Conservation (phyloP, 1,284 basidiomycete species). For the Leccinum subspadiceum region DNA sequence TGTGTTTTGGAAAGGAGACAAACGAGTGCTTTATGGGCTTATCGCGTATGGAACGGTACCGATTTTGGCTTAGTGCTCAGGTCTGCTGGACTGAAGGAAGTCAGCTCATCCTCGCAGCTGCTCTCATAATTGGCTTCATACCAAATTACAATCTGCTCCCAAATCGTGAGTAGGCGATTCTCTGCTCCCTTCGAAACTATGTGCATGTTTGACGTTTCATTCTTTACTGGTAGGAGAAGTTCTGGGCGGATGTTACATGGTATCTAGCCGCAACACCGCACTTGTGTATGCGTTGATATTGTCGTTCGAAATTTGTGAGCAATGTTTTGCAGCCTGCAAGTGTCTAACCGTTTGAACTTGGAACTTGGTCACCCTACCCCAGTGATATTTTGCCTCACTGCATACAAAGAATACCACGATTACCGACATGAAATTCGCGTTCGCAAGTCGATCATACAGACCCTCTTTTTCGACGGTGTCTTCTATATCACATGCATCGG, state of each 20-base stretch:
- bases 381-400: not conserved
- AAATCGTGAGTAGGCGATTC: not conserved
- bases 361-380: not conserved
- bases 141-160: not conserved
- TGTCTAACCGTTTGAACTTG: not conserved
- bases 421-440: not conserved
- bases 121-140: not conserved
- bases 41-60: not conserved
- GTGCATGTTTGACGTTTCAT: not conserved
- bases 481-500: slow-evolving; percentile 1
- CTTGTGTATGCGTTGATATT: not conserved
- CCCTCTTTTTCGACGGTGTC: not conserved
- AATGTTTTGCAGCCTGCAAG: not conserved
- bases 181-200: not conserved
- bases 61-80: not conserved
- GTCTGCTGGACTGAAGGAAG: not conserved
- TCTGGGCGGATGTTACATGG: not conserved
- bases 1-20: not conserved
- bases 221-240: not conserved
- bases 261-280: not conserved
- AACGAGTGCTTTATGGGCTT: not conserved
- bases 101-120: not conserved
- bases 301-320: not conserved
- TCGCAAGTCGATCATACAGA: not conserved
- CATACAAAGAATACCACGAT: not conserved